Evolutionary conservation across 768 basidiomycete genomes (phyloP), one percentile per base, ranked within the genome.

Genomic region (Mrakia hoshinonis): DNA sequence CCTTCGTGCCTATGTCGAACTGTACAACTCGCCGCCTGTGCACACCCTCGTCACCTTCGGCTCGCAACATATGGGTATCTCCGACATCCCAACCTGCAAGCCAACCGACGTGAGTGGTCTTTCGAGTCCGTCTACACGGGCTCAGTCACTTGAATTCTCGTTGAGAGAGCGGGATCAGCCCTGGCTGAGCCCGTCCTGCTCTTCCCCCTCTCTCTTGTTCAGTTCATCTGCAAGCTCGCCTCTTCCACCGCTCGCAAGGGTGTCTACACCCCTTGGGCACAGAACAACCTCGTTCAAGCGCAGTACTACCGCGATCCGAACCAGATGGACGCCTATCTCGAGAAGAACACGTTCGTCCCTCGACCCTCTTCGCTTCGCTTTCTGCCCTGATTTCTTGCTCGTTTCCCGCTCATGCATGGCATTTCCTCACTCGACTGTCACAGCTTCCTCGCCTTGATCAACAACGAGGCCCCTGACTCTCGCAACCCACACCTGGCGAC

Each of bases 251-350:
- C 83, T 3, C 85, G 83, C 71, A 79, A 82, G 22, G 87, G 86
- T 12, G 87, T 89, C 15, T 92, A 93, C 76, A 83, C 82, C 15
- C 76, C 83, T 18, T 92, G 89, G 89, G 89, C 86, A 0, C 91
- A 93, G 62, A 77, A 82, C 34, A 87, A 92, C 77, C 75, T 91
- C 55, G 79, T 93, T 36, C 89, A 89, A 89, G 91, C 91, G 0
- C 91, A 93, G 77, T 93, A 92, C 76, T 93, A 83, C 80, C 87
- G 91, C 29, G 91, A 93, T 79, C 86, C 88, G 11, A 78, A 77
- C 20, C 85, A 85, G 51, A 79, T 89, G 38, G 81, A 81, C 6
- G 76, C 79, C 1, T 92, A 92, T 75, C 82, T 89, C 47, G 74
- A 78, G 1, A 78, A 84, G 2, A 89, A 68, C 61, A 68, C 65